Conservation (phyloP, 176 grass and related monocot genomes). For the Ensete glaucum region DNA sequence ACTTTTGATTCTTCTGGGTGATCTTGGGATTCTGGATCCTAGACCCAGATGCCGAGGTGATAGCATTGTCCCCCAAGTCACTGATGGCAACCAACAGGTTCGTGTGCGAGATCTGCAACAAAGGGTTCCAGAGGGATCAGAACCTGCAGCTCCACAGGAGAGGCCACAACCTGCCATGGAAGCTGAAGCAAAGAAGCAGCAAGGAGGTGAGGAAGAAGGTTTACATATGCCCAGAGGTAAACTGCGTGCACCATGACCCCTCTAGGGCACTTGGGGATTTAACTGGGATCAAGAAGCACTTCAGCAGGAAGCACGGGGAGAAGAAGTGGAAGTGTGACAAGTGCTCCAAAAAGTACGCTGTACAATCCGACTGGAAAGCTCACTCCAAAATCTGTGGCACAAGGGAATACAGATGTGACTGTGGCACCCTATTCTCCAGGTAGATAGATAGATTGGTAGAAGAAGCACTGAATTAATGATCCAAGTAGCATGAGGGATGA, state of each 20-base stretch:
- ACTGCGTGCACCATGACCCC: slow-evolving; percentile 80
- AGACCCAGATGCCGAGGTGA: slow-evolving; percentile 97
- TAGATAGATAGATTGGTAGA: not conserved
- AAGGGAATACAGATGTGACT: slow-evolving; percentile 89
- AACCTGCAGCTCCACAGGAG: slow-evolving; percentile 95
- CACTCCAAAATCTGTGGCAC: slow-evolving; percentile 97
- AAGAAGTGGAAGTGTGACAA: slow-evolving; percentile 99
- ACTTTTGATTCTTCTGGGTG: too few species aligned
- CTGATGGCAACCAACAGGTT: slow-evolving; percentile 97
- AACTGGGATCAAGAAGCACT: slow-evolving; percentile 99
- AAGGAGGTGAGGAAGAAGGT: slow-evolving; percentile 91
- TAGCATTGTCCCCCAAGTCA: slow-evolving; percentile 65
- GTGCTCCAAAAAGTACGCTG: slow-evolving; percentile 93
- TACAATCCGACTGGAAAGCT: slow-evolving; percentile 97
- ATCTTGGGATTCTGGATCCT: too few species aligned
- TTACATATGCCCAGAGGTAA: slow-evolving; percentile 76
- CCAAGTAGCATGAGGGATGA: not conserved
- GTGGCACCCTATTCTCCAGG: slow-evolving; percentile 90
- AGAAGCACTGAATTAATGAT: not conserved
- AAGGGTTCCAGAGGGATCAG: slow-evolving; percentile 95
- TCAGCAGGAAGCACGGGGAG: slow-evolving; percentile 95
- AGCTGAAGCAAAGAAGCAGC: slow-evolving; percentile 86
- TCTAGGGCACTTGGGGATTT: slow-evolving; percentile 77
- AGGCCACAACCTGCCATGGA: slow-evolving; percentile 97
- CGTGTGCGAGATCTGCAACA: slow-evolving; percentile 89